Conservation (phyloP, 2,329 filamentous ascomycete species). For the Septoria linicola region DNA sequence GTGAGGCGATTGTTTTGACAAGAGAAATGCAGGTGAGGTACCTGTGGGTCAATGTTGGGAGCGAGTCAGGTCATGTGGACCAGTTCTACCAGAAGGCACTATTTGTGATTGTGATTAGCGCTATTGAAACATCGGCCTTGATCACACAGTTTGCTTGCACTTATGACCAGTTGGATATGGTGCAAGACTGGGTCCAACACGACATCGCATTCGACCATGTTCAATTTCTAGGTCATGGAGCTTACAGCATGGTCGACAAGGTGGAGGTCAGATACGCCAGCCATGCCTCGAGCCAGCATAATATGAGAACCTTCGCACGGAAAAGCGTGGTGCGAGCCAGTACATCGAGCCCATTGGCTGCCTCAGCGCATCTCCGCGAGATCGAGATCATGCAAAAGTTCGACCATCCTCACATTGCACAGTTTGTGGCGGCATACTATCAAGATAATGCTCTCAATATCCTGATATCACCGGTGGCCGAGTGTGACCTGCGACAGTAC, state of each 20-base stretch:
- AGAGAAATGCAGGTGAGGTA: slow-evolving; percentile 17
- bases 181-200: slow-evolving; percentile 4
- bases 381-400: slow-evolving; percentile 16
- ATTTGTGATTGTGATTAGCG: slow-evolving; percentile 15
- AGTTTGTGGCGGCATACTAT: slow-evolving; percentile 80
- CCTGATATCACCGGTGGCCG: slow-evolving; percentile 16
- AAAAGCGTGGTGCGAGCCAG: slow-evolving; percentile 3
- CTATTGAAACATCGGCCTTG: not conserved
- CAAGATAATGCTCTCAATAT: slow-evolving; percentile 14
- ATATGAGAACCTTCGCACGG: slow-evolving; percentile 7
- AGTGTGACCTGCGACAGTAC: slow-evolving; percentile 15
- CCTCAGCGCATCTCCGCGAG: slow-evolving; percentile 7
- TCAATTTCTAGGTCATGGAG: slow-evolving; percentile 12
- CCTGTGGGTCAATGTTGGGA: slow-evolving; percentile 23
- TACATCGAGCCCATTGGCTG: not conserved
- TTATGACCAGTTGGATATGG: not conserved
- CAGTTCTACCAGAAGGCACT: slow-evolving; percentile 5
- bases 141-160: slow-evolving; percentile 16
- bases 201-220: slow-evolving; percentile 1
- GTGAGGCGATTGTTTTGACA: slow-evolving; percentile 11
- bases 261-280: slow-evolving; percentile 2
- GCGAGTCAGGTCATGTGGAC: slow-evolving; percentile 8
- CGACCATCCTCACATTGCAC: slow-evolving; percentile 52
- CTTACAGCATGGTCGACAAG: slow-evolving; percentile 17
- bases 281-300: too few relatives aligned